Evolutionary conservation across 2,329 filamentous ascomycete genomes (phyloP), one percentile per base, ranked within the genome.

Genomic region (Trichoderma harzianum): DNA sequence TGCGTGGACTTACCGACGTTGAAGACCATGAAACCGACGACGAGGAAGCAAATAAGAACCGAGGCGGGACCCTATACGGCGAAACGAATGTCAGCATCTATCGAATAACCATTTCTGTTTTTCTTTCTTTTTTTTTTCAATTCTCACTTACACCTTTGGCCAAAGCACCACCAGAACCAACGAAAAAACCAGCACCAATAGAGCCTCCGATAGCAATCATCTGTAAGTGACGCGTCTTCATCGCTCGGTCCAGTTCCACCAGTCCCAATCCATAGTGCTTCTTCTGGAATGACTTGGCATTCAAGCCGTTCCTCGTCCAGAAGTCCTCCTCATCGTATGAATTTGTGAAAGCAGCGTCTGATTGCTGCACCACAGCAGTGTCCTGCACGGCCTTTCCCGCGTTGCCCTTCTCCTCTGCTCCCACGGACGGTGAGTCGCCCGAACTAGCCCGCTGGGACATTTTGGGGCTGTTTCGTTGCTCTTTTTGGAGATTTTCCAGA

Each of bases 121-220:
- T 36, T 10, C 51, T 51, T 30, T 3, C 11, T 51, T 11, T 11
- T 36, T 4, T 11, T 26, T n/a, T 11, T 47, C n/a, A 30, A 21
- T 12, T 12, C 3, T 3, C 14, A 76, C 83, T 78, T 81, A 84
- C 85, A 80, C 87, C 88, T 71, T 81, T 84, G 73, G 77, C 77
- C n/a, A 89, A 80, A 61, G 88, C 87, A 75, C 80, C 78, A 75
- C 88, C 88, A 43, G 87, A 88, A 76, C 88, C 87, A 77, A 89
- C 88, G 78, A 89, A 90, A 82, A 90, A 88, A 82, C 88, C 88
- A 78, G 88, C 88, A 79, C 88, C 88, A 70, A 90, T 90, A 36
- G 87, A 88, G 72, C 87, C 88, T 77, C 87, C 87, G 71, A 89
- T 88, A 76, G 87, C 86, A 79, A 89, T 89, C 87, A 89, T 89